Percentiles rank a stretch among this genome's conserved stretches.
Conservation (phyloP, 768 basidiomycete species). For the Termitomyces sp. region DNA sequence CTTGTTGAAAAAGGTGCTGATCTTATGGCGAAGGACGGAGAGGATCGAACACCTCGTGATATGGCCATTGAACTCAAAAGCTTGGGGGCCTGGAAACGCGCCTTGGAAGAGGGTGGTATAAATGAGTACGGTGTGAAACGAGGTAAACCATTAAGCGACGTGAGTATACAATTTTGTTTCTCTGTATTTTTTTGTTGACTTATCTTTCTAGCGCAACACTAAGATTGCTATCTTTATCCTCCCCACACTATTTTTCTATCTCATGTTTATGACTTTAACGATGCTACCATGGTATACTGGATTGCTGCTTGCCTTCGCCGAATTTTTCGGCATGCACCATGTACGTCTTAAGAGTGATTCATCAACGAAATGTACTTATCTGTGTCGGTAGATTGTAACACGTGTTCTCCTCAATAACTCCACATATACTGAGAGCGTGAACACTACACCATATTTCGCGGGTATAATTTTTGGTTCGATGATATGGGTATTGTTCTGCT, state of each 20-base stretch:
- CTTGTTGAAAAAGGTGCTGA: conserved; percentile 87
- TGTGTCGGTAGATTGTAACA: conserved; percentile 60
- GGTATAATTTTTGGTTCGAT: conserved; percentile 86
- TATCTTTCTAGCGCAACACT: conserved; percentile 62
- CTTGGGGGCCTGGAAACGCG: conserved; percentile 84
- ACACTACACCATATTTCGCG: conserved; percentile 88
- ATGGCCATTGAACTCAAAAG: conserved; percentile 95
- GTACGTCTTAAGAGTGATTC: conserved; percentile 42
- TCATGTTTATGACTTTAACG: conserved; percentile 82
- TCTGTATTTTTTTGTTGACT: conserved; percentile 1
- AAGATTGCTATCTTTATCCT: conserved; percentile 75
- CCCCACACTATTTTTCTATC: conserved; percentile 74
- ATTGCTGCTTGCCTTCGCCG: conserved; percentile 74
- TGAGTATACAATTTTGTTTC: conserved; percentile 22
- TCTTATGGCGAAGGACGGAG: conserved; percentile 72
- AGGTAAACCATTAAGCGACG: conserved; percentile 69
- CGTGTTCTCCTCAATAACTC: conserved; percentile 82
- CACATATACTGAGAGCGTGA: conserved; percentile 79
- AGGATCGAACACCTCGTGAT: conserved; percentile 86
- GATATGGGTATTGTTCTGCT: conserved; percentile 82
- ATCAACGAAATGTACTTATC: conserved; percentile 11
- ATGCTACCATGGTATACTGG: conserved; percentile 91
- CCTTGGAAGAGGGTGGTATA: conserved; percentile 84
- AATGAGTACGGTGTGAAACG: conserved; percentile 70
- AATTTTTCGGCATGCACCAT: conserved; percentile 93